Percentiles rank a stretch among this genome's conserved stretches.
Conservation (phyloP, 1,284 basidiomycete species). For the Ustilago loliicola region DNA sequence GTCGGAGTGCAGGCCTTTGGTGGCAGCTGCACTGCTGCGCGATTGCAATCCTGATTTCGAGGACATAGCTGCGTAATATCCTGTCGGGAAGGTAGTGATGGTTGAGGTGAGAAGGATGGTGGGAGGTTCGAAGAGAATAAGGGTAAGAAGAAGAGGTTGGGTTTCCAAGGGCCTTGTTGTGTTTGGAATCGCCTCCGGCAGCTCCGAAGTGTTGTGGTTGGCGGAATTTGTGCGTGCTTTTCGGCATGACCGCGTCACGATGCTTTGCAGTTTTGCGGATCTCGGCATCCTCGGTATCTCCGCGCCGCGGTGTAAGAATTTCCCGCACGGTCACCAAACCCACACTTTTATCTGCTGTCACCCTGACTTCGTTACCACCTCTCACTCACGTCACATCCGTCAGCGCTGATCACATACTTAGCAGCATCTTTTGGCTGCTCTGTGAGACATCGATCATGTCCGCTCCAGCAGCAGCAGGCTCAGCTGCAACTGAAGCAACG, state of each 20-base stretch:
- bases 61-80: constrained; percentile 7
- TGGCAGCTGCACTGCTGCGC: constrained; percentile 19
- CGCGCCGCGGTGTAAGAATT: neutral
- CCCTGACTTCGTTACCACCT: neutral
- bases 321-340: constrained; percentile 16
- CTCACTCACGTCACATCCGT: no score
- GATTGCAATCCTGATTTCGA: constrained; percentile 13
- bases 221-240: constrained; percentile 10
- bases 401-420: neutral
- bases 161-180: neutral
- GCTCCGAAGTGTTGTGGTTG: constrained; percentile 6
- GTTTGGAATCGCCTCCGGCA: constrained; percentile 1
- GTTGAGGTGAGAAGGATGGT: constrained; percentile 1
- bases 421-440: neutral
- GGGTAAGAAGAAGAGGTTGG: neutral
- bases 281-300: constrained; percentile 10
- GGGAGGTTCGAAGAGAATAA: neutral
- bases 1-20: constrained; percentile 35
- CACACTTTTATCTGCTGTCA: neutral
- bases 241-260: constrained; percentile 36
- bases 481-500: constrained; percentile 21
- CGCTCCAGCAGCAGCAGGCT: neutral
- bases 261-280: constrained; percentile 12
- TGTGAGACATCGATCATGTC: constrained; percentile 15
- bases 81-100: neutral